Evolutionary conservation across 129 eudicot genomes (phyloP).

Genomic region (Scalesia atractyloides): DNA sequence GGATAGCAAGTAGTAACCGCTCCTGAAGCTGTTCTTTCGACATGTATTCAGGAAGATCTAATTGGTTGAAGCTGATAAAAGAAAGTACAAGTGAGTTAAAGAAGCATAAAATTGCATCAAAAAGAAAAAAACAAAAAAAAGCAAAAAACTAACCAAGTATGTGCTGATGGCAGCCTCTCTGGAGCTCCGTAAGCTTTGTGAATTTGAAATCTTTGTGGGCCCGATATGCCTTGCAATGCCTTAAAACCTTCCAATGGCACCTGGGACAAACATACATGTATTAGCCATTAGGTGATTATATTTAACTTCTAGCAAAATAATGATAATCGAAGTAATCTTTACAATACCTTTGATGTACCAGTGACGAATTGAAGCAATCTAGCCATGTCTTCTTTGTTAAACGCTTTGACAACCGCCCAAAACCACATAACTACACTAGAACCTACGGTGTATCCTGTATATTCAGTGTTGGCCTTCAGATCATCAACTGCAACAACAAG

Average conservation of each 20-base stretch:
- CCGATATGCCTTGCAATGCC: conserved; percentile 98
- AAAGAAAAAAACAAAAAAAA: neutral
- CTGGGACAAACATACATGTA: conserved; percentile 30
- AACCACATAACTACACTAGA: conserved; percentile 86
- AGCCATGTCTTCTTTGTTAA: conserved; percentile 94
- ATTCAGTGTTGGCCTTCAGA: conserved; percentile 90
- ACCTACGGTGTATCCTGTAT: conserved; percentile 82
- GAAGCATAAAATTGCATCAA: neutral
- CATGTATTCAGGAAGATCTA: conserved; percentile 96
- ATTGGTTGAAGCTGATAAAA: conserved; percentile 72
- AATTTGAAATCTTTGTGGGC: conserved; percentile 96
- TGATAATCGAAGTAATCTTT: neutral
- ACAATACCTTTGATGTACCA: conserved; percentile 94
- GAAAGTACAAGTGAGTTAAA: neutral
- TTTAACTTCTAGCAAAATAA: too few relatives aligned
- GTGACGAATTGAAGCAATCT: conserved; percentile 95
- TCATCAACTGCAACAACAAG: conserved; percentile 75
- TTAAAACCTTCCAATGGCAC: conserved; percentile 97
- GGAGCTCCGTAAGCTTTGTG: conserved; percentile 99
- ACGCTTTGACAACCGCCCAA: conserved; percentile 92
- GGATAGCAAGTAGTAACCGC: conserved; percentile 88
- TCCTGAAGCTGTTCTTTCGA: conserved; percentile 94
- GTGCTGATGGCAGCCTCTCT: conserved; percentile 97
- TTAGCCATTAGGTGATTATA: neutral
- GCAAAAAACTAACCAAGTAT: conserved; percentile 72